Conservation (phyloP, 148 eudicot species). For the Amaranthus hypochondriacus region DNA sequence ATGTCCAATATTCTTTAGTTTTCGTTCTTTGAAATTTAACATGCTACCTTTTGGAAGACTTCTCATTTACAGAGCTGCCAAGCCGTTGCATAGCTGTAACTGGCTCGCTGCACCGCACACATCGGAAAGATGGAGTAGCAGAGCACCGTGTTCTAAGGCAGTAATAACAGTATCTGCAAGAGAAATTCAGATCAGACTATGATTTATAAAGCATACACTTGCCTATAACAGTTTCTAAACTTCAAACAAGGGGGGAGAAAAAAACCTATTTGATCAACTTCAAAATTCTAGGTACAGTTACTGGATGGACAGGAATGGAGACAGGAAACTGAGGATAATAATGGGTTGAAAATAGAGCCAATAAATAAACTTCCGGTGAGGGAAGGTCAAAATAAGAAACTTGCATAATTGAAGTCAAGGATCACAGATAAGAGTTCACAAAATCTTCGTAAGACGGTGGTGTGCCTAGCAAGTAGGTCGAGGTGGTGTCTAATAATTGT, state of each 20-base stretch:
- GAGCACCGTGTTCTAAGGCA: constrained; percentile 90
- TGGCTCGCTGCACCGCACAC: constrained; percentile 69
- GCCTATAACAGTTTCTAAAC: not conserved
- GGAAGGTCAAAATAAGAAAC: too few relatives aligned
- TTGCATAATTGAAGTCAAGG: too few relatives aligned
- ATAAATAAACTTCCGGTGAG: too few relatives aligned
- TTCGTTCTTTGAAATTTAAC: not conserved
- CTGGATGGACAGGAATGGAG: not conserved
- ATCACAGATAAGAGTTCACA: too few relatives aligned
- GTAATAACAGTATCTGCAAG: constrained; percentile 89
- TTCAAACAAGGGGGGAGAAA: not conserved
- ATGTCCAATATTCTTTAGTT: not conserved
- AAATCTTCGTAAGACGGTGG: too few relatives aligned
- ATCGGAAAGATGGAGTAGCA: constrained; percentile 65
- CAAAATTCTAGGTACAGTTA: too few relatives aligned
- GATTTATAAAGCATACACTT: not conserved
- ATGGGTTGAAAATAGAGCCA: too few relatives aligned
- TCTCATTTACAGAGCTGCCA: constrained; percentile 29
- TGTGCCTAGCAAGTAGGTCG: too few relatives aligned
- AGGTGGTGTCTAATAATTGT: too few relatives aligned
- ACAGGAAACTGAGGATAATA: too few relatives aligned
- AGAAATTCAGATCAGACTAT: constrained; percentile 7
- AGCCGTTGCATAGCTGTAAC: constrained; percentile 83
- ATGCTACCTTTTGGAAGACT: constrained; percentile 5
- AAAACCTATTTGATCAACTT: not conserved